Evolutionary conservation across 2,329 filamentous ascomycete species (phyloP), one percentile per base, ranked within the genome.

Genomic region (Ascochyta fabae): DNA sequence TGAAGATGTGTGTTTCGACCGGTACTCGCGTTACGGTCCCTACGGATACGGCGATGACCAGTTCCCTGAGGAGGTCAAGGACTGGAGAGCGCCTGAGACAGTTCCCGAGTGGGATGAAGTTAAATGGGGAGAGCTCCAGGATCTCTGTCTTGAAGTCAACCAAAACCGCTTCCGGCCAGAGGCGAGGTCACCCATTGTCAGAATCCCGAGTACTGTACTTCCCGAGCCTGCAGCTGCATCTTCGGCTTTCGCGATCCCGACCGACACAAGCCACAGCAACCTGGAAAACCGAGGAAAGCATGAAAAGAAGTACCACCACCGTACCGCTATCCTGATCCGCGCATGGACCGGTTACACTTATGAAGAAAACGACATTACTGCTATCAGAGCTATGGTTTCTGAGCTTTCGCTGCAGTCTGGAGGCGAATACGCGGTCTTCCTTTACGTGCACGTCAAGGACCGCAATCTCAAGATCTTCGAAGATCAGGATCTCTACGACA

Each of bases 61-160:
- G 48, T 75, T 80, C 23, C 68, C 71, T 3, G 81, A 82, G 51
- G 80, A 83, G 36, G 75, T 81, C 39, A 64, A 68, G 19, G 62
- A 75, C 39, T 80, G 78, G 77, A 71, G 70, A 44, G 58, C 75
- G 73, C 56, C 71, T 56, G 29, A 68, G 44, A 62, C 60, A 10
- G 64, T 71, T 2, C 73, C 85, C 7, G 77, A 86, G 22, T 92
- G 89, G 87, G 79, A 84, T 26, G 78, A 80, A 24, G 83, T 92
- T 29, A 82, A 85, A 59, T 95, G 91, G 91, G 88, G 88, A 13
- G 75, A 83, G 29, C 77, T 94, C 16, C 90, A 94, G 70, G 78
- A 85, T 47, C 76, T 83, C 26, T 95, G 91, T 67, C 72, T 87
- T 1, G 75, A 83, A 60, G 81, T 79, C 62, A 96, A 96, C 74